Conservation (phyloP, 2,329 filamentous ascomycete genomes). For the Karstenula rhodostoma region DNA sequence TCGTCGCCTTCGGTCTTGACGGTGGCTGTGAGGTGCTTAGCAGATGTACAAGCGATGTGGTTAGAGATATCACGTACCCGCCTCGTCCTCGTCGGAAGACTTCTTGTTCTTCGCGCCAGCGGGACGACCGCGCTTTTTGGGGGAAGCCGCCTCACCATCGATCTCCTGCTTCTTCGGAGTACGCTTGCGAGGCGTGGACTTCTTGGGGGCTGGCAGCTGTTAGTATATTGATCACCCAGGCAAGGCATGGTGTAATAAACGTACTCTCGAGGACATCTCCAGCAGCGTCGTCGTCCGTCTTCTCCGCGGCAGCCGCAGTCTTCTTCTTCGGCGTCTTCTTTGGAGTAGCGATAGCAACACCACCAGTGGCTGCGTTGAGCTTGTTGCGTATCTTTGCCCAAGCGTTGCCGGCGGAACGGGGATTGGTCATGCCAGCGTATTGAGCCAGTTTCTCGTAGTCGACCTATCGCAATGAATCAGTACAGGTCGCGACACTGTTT, state of each 20-base stretch:
- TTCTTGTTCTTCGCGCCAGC: conserved; percentile 30
- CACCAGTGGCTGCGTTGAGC: conserved; percentile 28
- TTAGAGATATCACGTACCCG: conserved; percentile 18
- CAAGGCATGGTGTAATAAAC: background rate
- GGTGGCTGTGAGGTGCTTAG: conserved; percentile 17
- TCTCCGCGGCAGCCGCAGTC: conserved; percentile 31
- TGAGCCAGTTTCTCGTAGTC: conserved; percentile 48
- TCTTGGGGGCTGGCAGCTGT: conserved; percentile 32
- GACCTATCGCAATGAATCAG: conserved; percentile 32
- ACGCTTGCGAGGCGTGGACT: conserved; percentile 41
- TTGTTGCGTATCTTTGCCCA: conserved; percentile 48
- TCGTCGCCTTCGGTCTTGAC: conserved; percentile 20
- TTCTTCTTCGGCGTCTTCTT: conserved; percentile 36
- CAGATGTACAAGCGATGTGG: background rate
- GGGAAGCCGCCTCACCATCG: conserved; percentile 35
- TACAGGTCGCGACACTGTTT: background rate
- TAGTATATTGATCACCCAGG: background rate
- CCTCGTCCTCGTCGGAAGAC: conserved; percentile 27
- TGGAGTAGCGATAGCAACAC: conserved; percentile 8
- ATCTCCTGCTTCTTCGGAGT: conserved; percentile 42
- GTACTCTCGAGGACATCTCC: conserved; percentile 23
- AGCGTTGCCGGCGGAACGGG: conserved; percentile 48
- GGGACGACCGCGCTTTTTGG: conserved; percentile 43
- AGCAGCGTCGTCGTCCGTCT: conserved; percentile 17
- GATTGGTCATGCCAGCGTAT: conserved; percentile 48